These are phyloP conservation scores for Aureobasidium zeae DNA, from an alignment of 2,329 filamentous ascomycete species.

Conservation along the genomic window DNA sequence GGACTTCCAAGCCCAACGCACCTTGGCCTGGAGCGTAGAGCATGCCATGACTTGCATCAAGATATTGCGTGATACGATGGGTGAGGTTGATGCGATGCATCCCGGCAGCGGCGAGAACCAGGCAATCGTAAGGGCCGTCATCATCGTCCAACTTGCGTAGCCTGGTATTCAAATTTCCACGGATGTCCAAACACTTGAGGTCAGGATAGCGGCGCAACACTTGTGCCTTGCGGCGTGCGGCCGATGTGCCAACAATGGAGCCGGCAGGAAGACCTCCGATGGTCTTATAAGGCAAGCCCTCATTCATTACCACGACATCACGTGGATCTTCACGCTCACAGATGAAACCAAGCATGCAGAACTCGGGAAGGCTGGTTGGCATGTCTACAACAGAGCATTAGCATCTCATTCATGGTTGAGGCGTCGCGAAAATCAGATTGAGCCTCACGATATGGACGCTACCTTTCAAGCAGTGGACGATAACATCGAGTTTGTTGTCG, in stretches of 20 bases:
- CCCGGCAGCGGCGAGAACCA: slow-evolving; percentile 80
- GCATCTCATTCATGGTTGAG: too few species aligned
- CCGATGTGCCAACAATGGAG: slow-evolving; percentile 76
- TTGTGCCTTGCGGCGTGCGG: slow-evolving; percentile 76
- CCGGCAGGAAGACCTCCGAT: slow-evolving; percentile 68
- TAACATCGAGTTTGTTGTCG: slow-evolving; percentile 60
- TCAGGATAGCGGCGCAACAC: slow-evolving; percentile 64
- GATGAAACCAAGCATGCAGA: slow-evolving; percentile 65
- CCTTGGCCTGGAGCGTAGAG: slow-evolving; percentile 87
- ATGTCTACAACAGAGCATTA: slow-evolving; percentile 52
- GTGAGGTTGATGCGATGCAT: slow-evolving; percentile 62
- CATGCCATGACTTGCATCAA: slow-evolving; percentile 62
- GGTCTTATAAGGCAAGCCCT: slow-evolving; percentile 45
- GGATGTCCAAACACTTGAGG: slow-evolving; percentile 65
- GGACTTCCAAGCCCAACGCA: slow-evolving; percentile 71
- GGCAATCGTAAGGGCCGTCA: slow-evolving; percentile 60
- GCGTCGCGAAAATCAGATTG: too few species aligned
- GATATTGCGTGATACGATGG: slow-evolving; percentile 64
- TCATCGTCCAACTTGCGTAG: slow-evolving; percentile 71
- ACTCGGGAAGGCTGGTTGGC: slow-evolving; percentile 68
- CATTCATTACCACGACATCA: slow-evolving; percentile 35
- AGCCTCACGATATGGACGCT: too few species aligned
- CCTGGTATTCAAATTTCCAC: slow-evolving; percentile 81
- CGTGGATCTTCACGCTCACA: slow-evolving; percentile 56
- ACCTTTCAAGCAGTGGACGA: slow-evolving; percentile 82